Evolutionary conservation across 1,284 basidiomycete species (phyloP), one percentile per base, ranked within the genome.

Genomic region (Marasmius tenuissimus): DNA sequence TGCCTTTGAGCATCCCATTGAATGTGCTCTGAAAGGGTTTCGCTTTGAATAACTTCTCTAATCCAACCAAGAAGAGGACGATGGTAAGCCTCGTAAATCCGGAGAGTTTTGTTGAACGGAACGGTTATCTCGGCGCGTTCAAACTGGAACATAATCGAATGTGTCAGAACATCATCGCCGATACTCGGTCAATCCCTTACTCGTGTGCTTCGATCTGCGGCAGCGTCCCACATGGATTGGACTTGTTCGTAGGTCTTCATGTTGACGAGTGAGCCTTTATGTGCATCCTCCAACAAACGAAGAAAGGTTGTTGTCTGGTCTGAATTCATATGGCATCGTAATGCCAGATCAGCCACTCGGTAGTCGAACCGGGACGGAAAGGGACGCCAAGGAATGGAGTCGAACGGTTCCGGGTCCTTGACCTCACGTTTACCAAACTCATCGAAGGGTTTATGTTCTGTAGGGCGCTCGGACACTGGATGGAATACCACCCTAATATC

Each of bases 1-100:
- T 52, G 18, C 16, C 50, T 10, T 39, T 66, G 57, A 2, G 68
- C 69, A 66, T 74, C 66, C 61, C 70, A 72, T 14, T 63, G 12
- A 34, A 66, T 71, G 18, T 70, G 59, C 1, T 64, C 62, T 5
- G 59, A 63, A 7, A 72, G 48, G 0, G 33, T 14, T 2, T 64
- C 65, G 54, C 72, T 59, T 22, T 57, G 11, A 4, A 73, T 37
- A 9, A 67, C 10, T 10, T 67, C 60, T 14, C 60, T 12, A n/a
- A 60, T 61, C 68, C 70, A 72, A 20, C 59, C 33, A 58, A 53
- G 60, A 20, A 64, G 50, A 8, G 60, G 42, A 4, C 56, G 60
- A 34, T 34, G 40, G 50, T 65, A 57, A 7, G 69, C 49, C 4
- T 65, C 59, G 59, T 63, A 66, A 9, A 34, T 33, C 18, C 54